Conservation (phyloP, 1,139 yeast species). For the Scheffersomyces insectosa region DNA sequence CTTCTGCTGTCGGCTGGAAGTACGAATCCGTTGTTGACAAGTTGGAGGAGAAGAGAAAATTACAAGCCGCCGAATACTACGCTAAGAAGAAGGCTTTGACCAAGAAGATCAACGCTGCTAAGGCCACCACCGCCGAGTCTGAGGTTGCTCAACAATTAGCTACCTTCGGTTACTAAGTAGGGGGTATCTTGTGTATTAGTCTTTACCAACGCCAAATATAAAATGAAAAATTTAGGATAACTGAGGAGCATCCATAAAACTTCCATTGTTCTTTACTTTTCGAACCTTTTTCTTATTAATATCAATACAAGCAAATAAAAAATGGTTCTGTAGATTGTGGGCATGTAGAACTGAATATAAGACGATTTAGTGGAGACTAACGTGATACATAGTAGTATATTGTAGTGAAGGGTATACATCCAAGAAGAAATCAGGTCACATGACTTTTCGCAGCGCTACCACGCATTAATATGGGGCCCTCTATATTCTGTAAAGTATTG, state of each 20-base stretch:
- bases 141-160: slow-evolving; percentile 77
- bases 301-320: slow-evolving; percentile 1
- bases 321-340: neutral
- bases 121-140: slow-evolving; percentile 74
- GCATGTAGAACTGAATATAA: neutral
- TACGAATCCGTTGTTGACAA: slow-evolving; percentile 97
- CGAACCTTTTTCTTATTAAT: neutral
- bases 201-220: too few species aligned
- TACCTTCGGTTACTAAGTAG: slow-evolving; percentile 71
- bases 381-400: too few species aligned
- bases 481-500: too few species aligned
- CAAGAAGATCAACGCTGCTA: slow-evolving; percentile 88
- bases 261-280: neutral
- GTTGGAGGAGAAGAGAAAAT: slow-evolving; percentile 99
- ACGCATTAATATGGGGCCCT: too few species aligned
- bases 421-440: too few species aligned
- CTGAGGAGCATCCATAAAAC: too few species aligned
- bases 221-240: too few species aligned
- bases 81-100: slow-evolving; percentile 97
- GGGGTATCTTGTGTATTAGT: neutral
- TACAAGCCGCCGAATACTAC: slow-evolving; percentile 98
- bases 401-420: too few species aligned
- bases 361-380: too few species aligned
- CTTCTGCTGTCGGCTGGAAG: slow-evolving; percentile 99
- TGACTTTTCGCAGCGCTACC: too few species aligned